phyloP scores from a whole-genome alignment of 2,329 filamentous ascomycete genomes.

The Fusarium vanettenii region DNA sequence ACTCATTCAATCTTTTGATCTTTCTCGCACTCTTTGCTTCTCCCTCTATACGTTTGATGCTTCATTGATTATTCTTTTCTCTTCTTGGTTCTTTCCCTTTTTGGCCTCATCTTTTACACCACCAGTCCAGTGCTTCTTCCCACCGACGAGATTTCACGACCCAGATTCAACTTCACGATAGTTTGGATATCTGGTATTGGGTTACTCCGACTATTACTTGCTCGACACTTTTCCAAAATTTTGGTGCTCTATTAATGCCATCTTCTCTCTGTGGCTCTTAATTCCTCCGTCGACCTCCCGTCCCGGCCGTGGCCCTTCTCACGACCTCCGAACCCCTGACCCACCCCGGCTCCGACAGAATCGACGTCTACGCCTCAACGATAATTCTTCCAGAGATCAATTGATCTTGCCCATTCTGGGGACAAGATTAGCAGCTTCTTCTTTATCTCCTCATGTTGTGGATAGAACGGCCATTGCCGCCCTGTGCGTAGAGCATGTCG shows the following conservation, averaged over 20 bases:
- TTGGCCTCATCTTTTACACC: conserved; percentile 20
- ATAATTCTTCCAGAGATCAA: conserved; percentile 7
- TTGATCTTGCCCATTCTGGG: conserved; percentile 22
- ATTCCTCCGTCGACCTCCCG: conserved; percentile 25
- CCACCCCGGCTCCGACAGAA: conserved; percentile 30
- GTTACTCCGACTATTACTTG: conserved; percentile 9
- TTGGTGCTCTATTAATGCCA: conserved; percentile 29
- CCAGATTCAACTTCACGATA: conserved; percentile 28
- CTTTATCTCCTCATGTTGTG: conserved; percentile 35
- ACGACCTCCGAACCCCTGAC: conserved; percentile 27
- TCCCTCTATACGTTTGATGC: conserved; percentile 13
- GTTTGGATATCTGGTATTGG: conserved; percentile 27
- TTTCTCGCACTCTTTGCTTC: conserved; percentile 39
- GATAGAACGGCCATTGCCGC: conserved; percentile 30
- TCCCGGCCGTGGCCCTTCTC: conserved; percentile 14
- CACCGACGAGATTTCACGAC: conserved; percentile 27
- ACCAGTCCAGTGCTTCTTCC: conserved; percentile 20
- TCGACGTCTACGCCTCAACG: conserved; percentile 12
- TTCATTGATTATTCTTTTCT: conserved; percentile 23
- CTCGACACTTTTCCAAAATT: conserved; percentile 6
- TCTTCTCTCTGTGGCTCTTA: conserved; percentile 18
- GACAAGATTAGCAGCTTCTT: conserved; percentile 13
- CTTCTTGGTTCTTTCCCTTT: conserved; percentile 25
- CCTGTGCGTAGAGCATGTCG: conserved; percentile 49
- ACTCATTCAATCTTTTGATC: conserved; percentile 39